Evolutionary conservation across 306 rosid species (phyloP).

Genomic region (Sesbania bispinosa): DNA sequence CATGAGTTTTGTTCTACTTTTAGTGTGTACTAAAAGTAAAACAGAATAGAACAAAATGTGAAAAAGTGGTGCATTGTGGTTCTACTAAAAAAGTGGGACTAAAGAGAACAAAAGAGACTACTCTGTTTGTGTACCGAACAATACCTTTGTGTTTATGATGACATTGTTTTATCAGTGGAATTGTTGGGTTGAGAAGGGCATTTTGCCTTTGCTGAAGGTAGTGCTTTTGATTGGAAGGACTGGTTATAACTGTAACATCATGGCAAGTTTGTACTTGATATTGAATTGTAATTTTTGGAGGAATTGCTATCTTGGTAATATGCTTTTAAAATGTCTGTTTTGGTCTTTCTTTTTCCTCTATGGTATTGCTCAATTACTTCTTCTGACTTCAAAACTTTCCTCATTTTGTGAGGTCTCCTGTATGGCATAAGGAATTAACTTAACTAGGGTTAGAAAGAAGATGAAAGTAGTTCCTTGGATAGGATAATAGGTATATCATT

Average conservation of each 20-base stretch:
- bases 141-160: background rate
- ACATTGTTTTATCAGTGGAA: background rate
- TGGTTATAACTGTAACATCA: background rate
- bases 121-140: no score
- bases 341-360: slow-evolving; percentile 11
- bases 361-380: slow-evolving; percentile 10
- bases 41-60: no score
- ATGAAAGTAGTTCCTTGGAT: background rate
- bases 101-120: no score
- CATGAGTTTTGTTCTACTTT: no score
- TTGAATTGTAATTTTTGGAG: background rate
- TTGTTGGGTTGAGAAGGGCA: background rate
- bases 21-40: no score
- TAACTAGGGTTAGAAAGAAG: background rate
- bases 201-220: slow-evolving; percentile 12
- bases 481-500: background rate
- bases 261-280: background rate
- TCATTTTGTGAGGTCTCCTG: background rate
- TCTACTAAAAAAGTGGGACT: no score
- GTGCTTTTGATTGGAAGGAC: slow-evolving; percentile 12
- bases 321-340: slow-evolving; percentile 7
- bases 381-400: background rate
- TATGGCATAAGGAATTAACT: background rate
- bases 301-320: background rate
- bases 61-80: no score